phyloP scores from a whole-genome alignment of 768 basidiomycete species.

The Podaxis carcinomalis region DNA sequence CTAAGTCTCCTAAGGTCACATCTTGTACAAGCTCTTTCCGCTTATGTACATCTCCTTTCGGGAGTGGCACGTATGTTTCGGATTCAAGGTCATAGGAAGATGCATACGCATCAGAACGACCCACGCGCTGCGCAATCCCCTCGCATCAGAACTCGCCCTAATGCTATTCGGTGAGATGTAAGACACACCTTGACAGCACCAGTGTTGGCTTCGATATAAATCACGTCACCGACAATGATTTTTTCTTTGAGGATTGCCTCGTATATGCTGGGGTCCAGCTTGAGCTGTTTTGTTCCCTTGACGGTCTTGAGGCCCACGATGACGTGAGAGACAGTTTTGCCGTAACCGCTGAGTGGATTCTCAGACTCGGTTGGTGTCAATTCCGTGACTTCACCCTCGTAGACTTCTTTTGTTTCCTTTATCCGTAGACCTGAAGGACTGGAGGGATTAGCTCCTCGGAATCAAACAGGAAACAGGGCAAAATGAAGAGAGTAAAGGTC shows the following conservation, averaged over 20 bases:
- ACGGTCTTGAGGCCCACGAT: conserved; percentile 93
- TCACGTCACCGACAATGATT: conserved; percentile 93
- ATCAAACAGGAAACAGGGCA: neutral
- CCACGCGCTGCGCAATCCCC: conserved; percentile 65
- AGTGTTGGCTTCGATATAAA: conserved; percentile 91
- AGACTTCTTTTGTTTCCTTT: conserved; percentile 99
- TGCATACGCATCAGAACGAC: conserved; percentile 95
- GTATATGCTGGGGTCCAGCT: conserved; percentile 93
- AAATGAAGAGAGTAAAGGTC: neutral
- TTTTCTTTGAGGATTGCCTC: conserved; percentile 97
- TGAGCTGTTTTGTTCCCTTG: conserved; percentile 89
- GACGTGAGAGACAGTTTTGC: conserved; percentile 98
- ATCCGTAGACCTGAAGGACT: conserved; percentile 77
- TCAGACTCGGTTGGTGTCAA: conserved; percentile 94
- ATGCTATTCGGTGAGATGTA: neutral
- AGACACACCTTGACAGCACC: conserved; percentile 87
- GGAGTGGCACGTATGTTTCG: conserved; percentile 96
- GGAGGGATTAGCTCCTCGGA: conserved; percentile 7
- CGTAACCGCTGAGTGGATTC: conserved; percentile 95
- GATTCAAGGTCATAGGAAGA: conserved; percentile 97
- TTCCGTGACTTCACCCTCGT: conserved; percentile 98
- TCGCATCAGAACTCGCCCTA: conserved; percentile 1
- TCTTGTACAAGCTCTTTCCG: conserved; percentile 94
- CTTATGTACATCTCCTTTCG: conserved; percentile 96
- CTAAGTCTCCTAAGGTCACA: conserved; percentile 90